Percentiles rank a stretch among this genome's conserved stretches.
These are phyloP conservation scores for Lipomyces lipofer DNA, from an alignment of 805 yeast species.

Conservation along the genomic window DNA sequence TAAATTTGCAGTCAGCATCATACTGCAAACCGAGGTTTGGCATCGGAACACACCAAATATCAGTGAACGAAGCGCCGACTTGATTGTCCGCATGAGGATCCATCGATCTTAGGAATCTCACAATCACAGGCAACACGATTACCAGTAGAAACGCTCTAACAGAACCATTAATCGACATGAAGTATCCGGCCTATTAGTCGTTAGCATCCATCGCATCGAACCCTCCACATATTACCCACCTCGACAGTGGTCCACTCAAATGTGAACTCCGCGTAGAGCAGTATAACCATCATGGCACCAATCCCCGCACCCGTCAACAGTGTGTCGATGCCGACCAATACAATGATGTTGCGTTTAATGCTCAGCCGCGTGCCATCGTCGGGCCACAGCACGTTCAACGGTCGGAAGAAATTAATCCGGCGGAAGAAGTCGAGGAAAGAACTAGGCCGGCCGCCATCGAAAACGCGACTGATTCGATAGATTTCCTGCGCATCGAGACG, in stretches of 20 bases:
- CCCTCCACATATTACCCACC: no score
- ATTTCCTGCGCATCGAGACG: constrained; percentile 24
- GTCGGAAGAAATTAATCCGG: constrained; percentile 31
- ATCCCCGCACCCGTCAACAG: constrained; percentile 24
- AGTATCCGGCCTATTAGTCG: constrained; percentile 39
- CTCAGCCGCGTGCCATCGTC: constrained; percentile 4
- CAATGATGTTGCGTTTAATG: constrained; percentile 16
- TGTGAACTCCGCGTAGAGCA: constrained; percentile 36
- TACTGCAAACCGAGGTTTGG: neutral
- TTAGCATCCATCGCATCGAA: neutral
- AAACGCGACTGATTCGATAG: constrained; percentile 9
- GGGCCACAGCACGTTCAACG: constrained; percentile 32
- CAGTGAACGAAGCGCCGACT: constrained; percentile 23
- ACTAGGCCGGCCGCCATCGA: constrained; percentile 6
- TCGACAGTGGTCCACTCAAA: constrained; percentile 40
- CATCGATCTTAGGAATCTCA: constrained; percentile 17
- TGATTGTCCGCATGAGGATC: constrained; percentile 8
- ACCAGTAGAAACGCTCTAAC: constrained; percentile 35
- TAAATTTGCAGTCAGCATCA: neutral
- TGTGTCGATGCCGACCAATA: constrained; percentile 26
- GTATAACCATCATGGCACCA: constrained; percentile 26
- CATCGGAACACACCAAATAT: constrained; percentile 5
- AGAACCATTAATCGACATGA: constrained; percentile 35
- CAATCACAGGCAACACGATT: constrained; percentile 32
- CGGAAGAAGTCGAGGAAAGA: constrained; percentile 2